Base-by-base conservation (phyloP, 345 rosid species). In the Euclidium syriacum region DNA sequence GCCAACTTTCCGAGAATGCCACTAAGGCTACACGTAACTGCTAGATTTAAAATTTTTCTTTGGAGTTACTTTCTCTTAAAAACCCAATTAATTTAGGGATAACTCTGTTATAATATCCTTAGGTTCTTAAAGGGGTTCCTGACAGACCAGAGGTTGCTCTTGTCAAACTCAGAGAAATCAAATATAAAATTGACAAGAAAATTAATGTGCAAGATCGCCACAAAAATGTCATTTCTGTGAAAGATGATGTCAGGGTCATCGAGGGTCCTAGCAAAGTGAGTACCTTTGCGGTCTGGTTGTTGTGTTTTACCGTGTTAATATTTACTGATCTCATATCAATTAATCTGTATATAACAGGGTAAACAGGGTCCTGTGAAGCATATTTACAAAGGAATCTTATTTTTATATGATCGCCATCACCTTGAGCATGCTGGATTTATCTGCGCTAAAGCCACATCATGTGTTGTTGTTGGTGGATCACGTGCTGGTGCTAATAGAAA, bases 401-500 rank as follows among this genome's bases (percentile, higher is more conserved):
- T 94, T 44, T 72, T 94, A 35, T 76, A 79, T 71, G 99, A 94
- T 66, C 88, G 96, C 7, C 96, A 85, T 77, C 97, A 90, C 70
- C 85, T 90, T 52, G 99, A 94, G 79, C 99, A 94, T 83, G 96
- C 96, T 17, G 97, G 99, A 33, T 94, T 84, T 72, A 87, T 90
- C 30, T 94, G 99, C 62, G 90, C 84, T 59, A 94, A 88, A 74
- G 60, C 92, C 29, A 81, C 73, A 65, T 79, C 87, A 17, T 90
- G 96, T 63, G 24, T 62, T 73, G 73, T 94, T 58, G 90, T 94
- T 20, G 97, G 99, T 68, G 99, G 95, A 51, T 81, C 91, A 67
- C 86, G 83, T 59, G 41, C 83, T 68, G 81, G 79, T 54, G 75
- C 81, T 40, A 79, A 75, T 44, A 81, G 95, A 82, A 81, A 81